phyloP scores from a whole-genome alignment of 768 basidiomycete species.

The Amanita muscaria region DNA sequence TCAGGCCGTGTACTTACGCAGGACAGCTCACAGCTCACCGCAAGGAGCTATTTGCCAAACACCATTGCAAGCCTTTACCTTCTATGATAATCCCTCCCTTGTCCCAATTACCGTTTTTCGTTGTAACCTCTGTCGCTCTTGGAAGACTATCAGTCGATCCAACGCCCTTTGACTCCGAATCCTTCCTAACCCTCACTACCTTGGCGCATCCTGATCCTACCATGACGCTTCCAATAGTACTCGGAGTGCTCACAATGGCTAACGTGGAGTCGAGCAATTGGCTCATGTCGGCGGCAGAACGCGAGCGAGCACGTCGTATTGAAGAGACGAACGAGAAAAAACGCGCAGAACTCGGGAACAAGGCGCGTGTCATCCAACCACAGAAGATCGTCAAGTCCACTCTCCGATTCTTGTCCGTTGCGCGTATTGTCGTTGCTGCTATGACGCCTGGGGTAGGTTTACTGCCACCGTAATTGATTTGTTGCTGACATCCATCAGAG shows the following conservation, averaged over 20 bases:
- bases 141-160: constrained; percentile 43
- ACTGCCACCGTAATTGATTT: constrained; percentile 2
- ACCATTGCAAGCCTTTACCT: constrained; percentile 47
- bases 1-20: constrained; percentile 2
- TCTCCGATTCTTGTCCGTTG: constrained; percentile 50
- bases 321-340: constrained; percentile 40
- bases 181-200: constrained; percentile 66
- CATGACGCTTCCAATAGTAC: constrained; percentile 53
- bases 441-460: constrained; percentile 62
- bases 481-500: constrained; percentile 32
- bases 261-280: constrained; percentile 74
- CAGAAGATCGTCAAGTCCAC: constrained; percentile 42
- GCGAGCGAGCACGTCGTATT: constrained; percentile 38
- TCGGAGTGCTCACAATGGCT: constrained; percentile 68
- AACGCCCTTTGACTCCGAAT: constrained; percentile 69
- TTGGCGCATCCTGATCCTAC: constrained; percentile 67
- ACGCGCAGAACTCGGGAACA: constrained; percentile 37
- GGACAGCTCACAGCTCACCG: constrained; percentile 42
- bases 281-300: constrained; percentile 55
- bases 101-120: constrained; percentile 65
- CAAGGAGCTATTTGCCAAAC: constrained; percentile 49
- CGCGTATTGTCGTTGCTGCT: constrained; percentile 57
- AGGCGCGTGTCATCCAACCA: constrained; percentile 26
- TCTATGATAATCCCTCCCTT: constrained; percentile 55
- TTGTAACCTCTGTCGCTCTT: constrained; percentile 54